phyloP scores from a whole-genome alignment of 805 yeast genomes.

The Candida montana region DNA sequence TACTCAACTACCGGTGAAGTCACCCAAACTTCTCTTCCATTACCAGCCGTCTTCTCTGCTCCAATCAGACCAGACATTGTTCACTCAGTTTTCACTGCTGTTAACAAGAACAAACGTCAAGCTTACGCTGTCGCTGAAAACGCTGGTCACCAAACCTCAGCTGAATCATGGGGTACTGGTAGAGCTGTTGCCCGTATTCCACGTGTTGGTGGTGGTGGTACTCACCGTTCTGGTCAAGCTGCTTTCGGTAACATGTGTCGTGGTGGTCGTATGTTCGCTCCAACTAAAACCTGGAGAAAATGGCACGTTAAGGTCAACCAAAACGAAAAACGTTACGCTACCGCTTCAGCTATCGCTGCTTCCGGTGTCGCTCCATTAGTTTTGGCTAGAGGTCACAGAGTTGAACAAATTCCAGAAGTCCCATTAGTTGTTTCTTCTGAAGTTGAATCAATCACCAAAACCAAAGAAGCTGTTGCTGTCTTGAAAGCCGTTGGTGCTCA shows the following conservation, averaged over 20 bases:
- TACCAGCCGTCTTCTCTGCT: slow-evolving; percentile 99
- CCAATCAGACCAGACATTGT: slow-evolving; percentile 99
- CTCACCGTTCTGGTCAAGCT: slow-evolving; percentile 99
- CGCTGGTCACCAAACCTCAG: slow-evolving; percentile 99
- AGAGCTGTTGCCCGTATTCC: slow-evolving; percentile 99
- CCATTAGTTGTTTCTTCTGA: slow-evolving; percentile 96
- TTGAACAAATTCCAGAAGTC: slow-evolving; percentile 96
- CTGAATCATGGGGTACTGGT: slow-evolving; percentile 99
- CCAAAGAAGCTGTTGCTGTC: slow-evolving; percentile 98
- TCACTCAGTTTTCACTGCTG: slow-evolving; percentile 97
- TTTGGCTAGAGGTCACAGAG: slow-evolving; percentile 99
- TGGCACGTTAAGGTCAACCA: slow-evolving; percentile 99
- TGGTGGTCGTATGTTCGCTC: slow-evolving; percentile 99
- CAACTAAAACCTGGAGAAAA: slow-evolving; percentile 99
- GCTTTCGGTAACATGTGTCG: slow-evolving; percentile 99
- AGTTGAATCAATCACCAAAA: slow-evolving; percentile 87
- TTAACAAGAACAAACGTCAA: slow-evolving; percentile 99
- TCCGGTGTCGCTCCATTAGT: slow-evolving; percentile 97
- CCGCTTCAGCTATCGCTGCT: slow-evolving; percentile 99
- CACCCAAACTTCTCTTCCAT: slow-evolving; percentile 76
- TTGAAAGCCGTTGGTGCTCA: slow-evolving; percentile 98
- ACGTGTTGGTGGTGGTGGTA: slow-evolving; percentile 99
- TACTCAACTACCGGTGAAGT: slow-evolving; percentile 83
- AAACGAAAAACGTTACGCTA: slow-evolving; percentile 99
- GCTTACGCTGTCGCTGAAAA: slow-evolving; percentile 99